These are phyloP conservation scores for Kokia cookei DNA, from an alignment of 441 rosid genomes.

Conservation along the genomic window DNA sequence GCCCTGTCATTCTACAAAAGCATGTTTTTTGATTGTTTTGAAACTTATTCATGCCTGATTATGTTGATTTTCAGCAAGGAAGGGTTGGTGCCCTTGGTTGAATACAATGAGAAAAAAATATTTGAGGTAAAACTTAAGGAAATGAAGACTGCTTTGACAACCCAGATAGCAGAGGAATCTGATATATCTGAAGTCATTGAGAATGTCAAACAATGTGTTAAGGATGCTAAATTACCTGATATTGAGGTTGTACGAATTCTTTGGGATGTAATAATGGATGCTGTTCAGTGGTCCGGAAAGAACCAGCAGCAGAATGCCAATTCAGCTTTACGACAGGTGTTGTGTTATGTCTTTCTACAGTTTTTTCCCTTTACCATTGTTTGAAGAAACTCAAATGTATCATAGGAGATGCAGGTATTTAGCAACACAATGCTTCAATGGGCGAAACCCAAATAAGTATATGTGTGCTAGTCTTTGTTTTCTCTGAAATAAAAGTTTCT, in stretches of 20 bases:
- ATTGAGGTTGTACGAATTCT: slow-evolving; percentile 73
- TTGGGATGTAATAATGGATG: slow-evolving; percentile 99
- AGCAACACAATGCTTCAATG: neutral
- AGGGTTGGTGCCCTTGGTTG: slow-evolving; percentile 78
- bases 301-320: slow-evolving; percentile 99
- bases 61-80: slow-evolving; percentile 57
- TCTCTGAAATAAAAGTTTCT: neutral
- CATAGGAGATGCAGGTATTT: neutral
- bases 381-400: neutral
- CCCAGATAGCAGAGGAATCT: slow-evolving; percentile 78
- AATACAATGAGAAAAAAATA: slow-evolving; percentile 91
- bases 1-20: neutral
- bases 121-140: slow-evolving; percentile 88
- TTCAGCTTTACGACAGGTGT: slow-evolving; percentile 84
- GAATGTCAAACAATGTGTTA: slow-evolving; percentile 72
- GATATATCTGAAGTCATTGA: slow-evolving; percentile 84
- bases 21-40: neutral
- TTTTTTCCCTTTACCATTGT: neutral
- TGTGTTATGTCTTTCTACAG: neutral
- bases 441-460: neutral
- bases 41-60: slow-evolving; percentile 14
- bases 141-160: slow-evolving; percentile 75
- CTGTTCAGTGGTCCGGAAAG: slow-evolving; percentile 99
- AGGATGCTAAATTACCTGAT: slow-evolving; percentile 86
- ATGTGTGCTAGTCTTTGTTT: neutral